A percentile compares a stretch with the other conserved stretches of the same genome.
These are phyloP conservation scores for Heimioporus sp. DNA, from an alignment of 768 basidiomycete genomes.

Conservation along the genomic window DNA sequence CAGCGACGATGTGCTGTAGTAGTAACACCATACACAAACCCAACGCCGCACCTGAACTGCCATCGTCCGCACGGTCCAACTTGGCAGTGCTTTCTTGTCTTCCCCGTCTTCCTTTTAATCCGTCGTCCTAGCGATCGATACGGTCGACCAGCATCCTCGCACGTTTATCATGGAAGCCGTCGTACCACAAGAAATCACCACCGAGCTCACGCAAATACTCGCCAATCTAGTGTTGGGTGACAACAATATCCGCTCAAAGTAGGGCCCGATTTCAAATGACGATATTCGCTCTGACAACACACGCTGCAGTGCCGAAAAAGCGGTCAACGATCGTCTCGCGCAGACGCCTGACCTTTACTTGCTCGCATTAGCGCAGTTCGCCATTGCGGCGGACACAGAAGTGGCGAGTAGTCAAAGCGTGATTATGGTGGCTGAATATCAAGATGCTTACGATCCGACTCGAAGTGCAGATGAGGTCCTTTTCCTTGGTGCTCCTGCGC, in stretches of 20 bases:
- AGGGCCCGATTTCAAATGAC: neutral
- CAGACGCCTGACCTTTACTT: constrained; percentile 79
- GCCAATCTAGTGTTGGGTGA: constrained; percentile 83
- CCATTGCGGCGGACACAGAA: constrained; percentile 73
- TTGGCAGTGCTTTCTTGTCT: neutral
- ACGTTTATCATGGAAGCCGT: constrained; percentile 28
- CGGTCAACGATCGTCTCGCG: constrained; percentile 76
- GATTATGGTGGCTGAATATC: neutral
- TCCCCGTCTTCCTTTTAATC: neutral
- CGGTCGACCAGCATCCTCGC: neutral
- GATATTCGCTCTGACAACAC: constrained; percentile 8
- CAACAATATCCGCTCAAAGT: constrained; percentile 79
- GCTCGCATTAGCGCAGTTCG: constrained; percentile 76
- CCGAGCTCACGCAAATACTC: constrained; percentile 79
- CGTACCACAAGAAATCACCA: constrained; percentile 62
- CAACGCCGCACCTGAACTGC: neutral
- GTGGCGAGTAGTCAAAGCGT: constrained; percentile 50
- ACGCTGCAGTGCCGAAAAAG: constrained; percentile 63
- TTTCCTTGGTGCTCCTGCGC: constrained; percentile 77
- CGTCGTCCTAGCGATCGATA: constrained; percentile 1
- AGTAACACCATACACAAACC: neutral
- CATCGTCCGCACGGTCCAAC: neutral
- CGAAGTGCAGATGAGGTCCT: constrained; percentile 70
- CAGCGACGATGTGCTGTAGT: neutral
- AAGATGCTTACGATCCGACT: constrained; percentile 6